These are phyloP conservation scores for Jaltomata sinuosa DNA, from an alignment of 257 asterid genomes.

Conservation along the genomic window DNA sequence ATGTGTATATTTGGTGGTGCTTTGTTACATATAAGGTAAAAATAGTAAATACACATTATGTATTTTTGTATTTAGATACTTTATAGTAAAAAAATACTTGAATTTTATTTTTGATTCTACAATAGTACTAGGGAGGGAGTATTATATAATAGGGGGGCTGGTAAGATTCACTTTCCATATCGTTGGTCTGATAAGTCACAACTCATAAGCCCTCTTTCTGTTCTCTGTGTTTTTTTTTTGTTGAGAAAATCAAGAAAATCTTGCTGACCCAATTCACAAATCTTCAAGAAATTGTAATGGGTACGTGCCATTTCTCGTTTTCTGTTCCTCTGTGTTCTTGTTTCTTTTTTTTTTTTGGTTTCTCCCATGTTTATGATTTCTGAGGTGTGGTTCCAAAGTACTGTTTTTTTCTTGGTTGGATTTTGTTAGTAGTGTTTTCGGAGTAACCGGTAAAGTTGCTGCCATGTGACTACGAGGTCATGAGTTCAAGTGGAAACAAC, in stretches of 20 bases:
- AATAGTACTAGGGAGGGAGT: background rate
- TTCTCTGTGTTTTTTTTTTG: background rate
- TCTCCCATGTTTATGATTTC: background rate
- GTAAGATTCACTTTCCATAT: slow-evolving; percentile 6
- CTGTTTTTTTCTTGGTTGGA: too few species aligned
- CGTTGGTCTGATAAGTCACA: background rate
- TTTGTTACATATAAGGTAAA: background rate
- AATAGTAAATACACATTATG: background rate
- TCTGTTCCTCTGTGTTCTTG: background rate
- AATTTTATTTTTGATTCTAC: background rate
- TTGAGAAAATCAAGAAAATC: slow-evolving; percentile 1
- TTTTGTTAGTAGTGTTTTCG: too few species aligned
- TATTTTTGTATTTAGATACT: background rate
- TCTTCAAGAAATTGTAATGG: slow-evolving; percentile 9
- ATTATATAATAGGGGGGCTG: background rate
- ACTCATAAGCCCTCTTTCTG: background rate
- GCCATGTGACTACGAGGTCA: too few species aligned
- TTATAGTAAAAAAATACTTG: background rate
- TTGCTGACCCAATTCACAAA: slow-evolving; percentile 1
- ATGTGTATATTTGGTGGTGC: background rate
- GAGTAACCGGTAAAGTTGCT: too few species aligned
- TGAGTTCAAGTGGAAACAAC: too few species aligned
- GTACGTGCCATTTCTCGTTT: slow-evolving; percentile 9
- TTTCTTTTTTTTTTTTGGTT: background rate
- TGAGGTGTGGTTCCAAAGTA: background rate